Evolutionary conservation across 306 rosid species (phyloP), one percentile per base, ranked within the genome.

Genomic region (Pachyrhizus erosus): DNA sequence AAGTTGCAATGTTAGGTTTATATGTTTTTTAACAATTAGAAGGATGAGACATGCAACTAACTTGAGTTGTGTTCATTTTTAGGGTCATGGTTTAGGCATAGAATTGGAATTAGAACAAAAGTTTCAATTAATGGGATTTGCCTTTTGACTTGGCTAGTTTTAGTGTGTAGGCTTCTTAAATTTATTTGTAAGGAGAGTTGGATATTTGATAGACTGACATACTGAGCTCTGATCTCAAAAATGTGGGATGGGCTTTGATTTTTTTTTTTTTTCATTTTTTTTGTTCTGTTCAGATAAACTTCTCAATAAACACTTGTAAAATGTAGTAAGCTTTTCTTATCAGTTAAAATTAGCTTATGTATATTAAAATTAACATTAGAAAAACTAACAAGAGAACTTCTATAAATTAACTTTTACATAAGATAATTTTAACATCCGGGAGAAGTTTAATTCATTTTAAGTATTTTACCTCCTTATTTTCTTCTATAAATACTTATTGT

Each of bases 161-260:
- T 40, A 33, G 8, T 61, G 37, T 61, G 13, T 55, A 23, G 29
- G 45, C 15, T 37, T 62, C 18, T 34, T 55, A 14, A 45, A 11
- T 84, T 51, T 72, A 27, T 23, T 84, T 64, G 62, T 48, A 11
- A 20, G 65, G 11, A 37, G 29, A 70, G 68, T 58, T 83, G n/a
- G n/a, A n/a, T n/a, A 65, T 51, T 70, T 60, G 1, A n/a, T 69
- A 8, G 69, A 65, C 42, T 71, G 52, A 8, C 10, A 77, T 49
- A 6, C 70, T 70, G 72, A 77, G 23, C 37, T 61, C 3, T 55
- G 29, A 31, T 68, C 55, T 14, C 13, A 51, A 10, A 0, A 6
- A 24, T 52, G 21, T 13, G 21, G 3, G 48, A 77, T 71, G 9
- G 5, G 23, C 6, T 66, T 14, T 33, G 10, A 6, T 18, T 33